phyloP scores from a whole-genome alignment of 176 grass and related monocot species.

The Otatea glauca region DNA sequence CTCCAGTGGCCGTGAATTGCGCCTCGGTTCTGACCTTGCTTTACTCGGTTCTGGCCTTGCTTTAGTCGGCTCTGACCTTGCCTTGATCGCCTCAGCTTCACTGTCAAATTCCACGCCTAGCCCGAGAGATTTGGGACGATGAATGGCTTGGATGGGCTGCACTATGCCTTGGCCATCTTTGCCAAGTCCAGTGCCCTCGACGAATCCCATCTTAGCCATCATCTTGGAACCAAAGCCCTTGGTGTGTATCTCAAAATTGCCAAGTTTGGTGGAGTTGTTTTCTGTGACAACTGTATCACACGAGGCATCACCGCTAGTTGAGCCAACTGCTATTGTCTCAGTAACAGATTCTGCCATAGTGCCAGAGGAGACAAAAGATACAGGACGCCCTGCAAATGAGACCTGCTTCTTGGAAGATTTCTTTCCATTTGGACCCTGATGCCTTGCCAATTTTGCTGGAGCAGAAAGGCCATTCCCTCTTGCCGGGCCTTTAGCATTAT shows the following conservation, averaged over 20 bases:
- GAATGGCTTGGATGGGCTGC: constrained; percentile 72
- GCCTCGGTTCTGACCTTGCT: constrained; percentile 38
- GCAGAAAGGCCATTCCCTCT: constrained; percentile 36
- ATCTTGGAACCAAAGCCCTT: constrained; percentile 94
- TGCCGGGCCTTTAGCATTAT: constrained; percentile 47
- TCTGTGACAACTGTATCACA: constrained; percentile 32
- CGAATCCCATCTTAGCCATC: constrained; percentile 97
- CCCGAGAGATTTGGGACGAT: constrained; percentile 90
- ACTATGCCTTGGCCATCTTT: constrained; percentile 88
- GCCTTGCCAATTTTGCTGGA: constrained; percentile 52
- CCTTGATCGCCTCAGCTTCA: constrained; percentile 49
- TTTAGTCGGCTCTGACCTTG: constrained; percentile 33
- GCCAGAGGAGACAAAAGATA: constrained; percentile 80
- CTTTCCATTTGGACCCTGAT: constrained; percentile 45
- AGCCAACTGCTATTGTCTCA: constrained; percentile 46
- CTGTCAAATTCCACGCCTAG: constrained; percentile 74
- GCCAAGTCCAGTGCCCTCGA: constrained; percentile 77
- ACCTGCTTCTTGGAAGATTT: constrained; percentile 42
- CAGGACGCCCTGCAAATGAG: constrained; percentile 61
- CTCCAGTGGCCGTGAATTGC: neutral
- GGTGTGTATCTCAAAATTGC: constrained; percentile 85
- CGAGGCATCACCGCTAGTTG: constrained; percentile 39
- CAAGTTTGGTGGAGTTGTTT: constrained; percentile 49
- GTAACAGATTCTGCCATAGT: constrained; percentile 63
- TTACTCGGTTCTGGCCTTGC: constrained; percentile 42